phyloP scores from a whole-genome alignment of 225 moss, liverwort and hornwort genomes.

The Bryoerythrophyllum caledonicum region DNA sequence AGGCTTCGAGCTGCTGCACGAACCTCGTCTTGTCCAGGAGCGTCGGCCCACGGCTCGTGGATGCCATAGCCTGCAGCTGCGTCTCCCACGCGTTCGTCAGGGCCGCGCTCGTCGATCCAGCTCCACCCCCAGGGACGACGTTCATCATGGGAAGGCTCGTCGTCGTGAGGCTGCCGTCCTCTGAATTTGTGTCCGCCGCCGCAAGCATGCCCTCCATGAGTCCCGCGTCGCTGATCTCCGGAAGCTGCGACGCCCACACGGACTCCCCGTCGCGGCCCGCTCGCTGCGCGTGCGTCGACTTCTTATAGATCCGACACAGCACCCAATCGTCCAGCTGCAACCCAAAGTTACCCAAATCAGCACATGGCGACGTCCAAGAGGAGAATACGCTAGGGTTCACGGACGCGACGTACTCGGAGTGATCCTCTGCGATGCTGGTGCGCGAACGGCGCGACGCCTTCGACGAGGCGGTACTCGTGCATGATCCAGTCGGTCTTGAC shows the following conservation, averaged over 20 bases:
- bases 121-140: not conserved
- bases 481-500: slow-evolving; percentile 46
- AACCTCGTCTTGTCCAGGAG: not conserved
- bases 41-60: not conserved
- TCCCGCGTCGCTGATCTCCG: slow-evolving; percentile 57
- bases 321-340: slow-evolving; percentile 83
- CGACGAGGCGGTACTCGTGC: slow-evolving; percentile 47
- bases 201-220: slow-evolving; percentile 8
- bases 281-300: slow-evolving; percentile 58
- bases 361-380: not conserved
- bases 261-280: slow-evolving; percentile 54
- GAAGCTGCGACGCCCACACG: slow-evolving; percentile 49
- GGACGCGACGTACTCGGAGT: not conserved
- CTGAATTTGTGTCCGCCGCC: not conserved
- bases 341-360: slow-evolving; percentile 7
- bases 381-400: not conserved
- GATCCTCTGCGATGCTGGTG: slow-evolving; percentile 11
- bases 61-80: not conserved
- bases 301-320: slow-evolving; percentile 63
- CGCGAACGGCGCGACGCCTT: not conserved
- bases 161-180: not conserved
- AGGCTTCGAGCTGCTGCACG: not conserved
- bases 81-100: not conserved
- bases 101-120: not conserved
- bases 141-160: not conserved